Evolutionary conservation across 129 eudicot genomes (phyloP), one percentile per base, ranked within the genome.

Genomic region (Rutidosis leptorrhynchoides): DNA sequence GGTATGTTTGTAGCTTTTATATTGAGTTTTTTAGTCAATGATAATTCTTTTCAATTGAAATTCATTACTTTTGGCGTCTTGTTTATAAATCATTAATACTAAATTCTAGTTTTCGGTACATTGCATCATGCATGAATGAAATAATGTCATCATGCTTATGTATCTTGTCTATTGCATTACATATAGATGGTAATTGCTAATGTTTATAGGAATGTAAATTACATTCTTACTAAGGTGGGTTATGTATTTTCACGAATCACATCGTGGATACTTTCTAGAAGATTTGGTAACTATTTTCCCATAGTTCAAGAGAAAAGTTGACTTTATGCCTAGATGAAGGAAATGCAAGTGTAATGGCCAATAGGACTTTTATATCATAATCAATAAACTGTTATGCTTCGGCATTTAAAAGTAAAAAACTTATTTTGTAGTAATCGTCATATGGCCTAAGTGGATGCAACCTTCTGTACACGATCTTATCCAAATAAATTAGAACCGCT

Each of bases 1-100:
- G 95, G 95, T 89, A 80, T 81, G 90, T 82, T 76, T 85, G 80
- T 81, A 76, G 78, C 77, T 79, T 62, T 72, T 73, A 73, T 69
- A 62, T 51, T 72, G 83, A 73, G 62, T 79, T 74, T 62, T 17
- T 72, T 74, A 79, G 74, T 67, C 55, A 71, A 75, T 75, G 74
- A 63, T 68, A 53, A 67, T 81, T 82, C 78, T 83, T 85, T 73
- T 76, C 51, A 68, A 67, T 76, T 70, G 78, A 76, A 73, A 69
- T 73, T 67, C 65, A 64, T 82, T 80, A 53, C 58, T 64, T 24
- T 25, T 24, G 20, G 52, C 48, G 24, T 29, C 55, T 66, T 52
- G 28, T 60, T 64, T 68, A 37, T 32, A 60, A 7, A n/a, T 60
- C 21, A 58, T 37, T 6, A 1, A 58, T 25, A 58, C 7, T n/a